A percentile compares a stretch with the other conserved stretches of the same genome.
phyloP scores from a whole-genome alignment of 192 early-diverging fungal species.

The Bifiguratus adelaidae region DNA sequence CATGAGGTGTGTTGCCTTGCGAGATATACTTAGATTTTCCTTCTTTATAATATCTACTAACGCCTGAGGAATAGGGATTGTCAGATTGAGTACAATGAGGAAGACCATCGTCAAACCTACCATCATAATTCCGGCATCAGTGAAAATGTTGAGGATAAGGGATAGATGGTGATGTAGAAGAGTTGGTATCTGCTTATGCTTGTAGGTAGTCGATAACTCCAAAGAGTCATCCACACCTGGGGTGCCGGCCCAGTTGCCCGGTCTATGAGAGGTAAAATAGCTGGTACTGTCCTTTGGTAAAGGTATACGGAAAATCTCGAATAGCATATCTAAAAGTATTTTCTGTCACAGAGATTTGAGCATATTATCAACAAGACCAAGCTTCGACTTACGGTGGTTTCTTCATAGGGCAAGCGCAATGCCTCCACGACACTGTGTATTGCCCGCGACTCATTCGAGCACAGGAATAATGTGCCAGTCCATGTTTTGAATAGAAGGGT shows the following conservation, averaged over 20 bases:
- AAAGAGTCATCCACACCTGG: conserved; percentile 5
- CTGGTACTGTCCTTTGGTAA: conserved; percentile 44
- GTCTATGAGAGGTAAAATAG: conserved; percentile 25
- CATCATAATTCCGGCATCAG: conserved; percentile 53
- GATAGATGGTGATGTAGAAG: conserved; percentile 60
- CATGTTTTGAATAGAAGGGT: conserved; percentile 60
- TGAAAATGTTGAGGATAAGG: conserved; percentile 63
- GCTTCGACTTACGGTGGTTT: conserved; percentile 48
- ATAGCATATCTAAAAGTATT: conserved; percentile 72
- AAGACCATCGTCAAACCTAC: neutral
- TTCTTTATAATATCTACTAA: conserved; percentile 60
- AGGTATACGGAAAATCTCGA: conserved; percentile 64
- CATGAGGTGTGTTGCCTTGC: conserved; percentile 58
- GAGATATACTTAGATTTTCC: conserved; percentile 43
- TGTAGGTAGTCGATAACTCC: too few relatives aligned
- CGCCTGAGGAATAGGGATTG: conserved; percentile 27
- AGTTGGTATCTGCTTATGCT: conserved; percentile 16
- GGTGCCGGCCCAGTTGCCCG: neutral
- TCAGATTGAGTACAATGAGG: neutral
- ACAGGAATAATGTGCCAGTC: conserved; percentile 72
- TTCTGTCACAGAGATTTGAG: conserved; percentile 31
- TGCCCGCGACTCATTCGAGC: conserved; percentile 57
- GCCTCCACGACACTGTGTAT: conserved; percentile 61
- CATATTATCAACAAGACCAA: neutral
- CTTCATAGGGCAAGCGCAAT: conserved; percentile 53